These are phyloP conservation scores for Mycena venus DNA, from an alignment of 768 basidiomycete species.

Conservation along the genomic window DNA sequence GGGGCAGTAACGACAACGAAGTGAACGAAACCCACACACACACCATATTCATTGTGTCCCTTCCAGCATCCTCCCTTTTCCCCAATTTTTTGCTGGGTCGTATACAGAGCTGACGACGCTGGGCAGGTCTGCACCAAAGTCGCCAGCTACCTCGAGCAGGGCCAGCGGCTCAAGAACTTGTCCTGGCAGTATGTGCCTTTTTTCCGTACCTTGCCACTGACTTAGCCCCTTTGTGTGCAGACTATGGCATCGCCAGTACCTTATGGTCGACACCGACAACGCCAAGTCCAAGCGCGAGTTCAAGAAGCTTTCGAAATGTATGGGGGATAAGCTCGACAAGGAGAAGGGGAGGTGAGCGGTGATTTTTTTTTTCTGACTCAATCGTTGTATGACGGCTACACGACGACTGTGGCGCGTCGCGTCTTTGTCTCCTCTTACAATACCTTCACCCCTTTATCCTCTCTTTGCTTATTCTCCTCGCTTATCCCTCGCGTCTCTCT, in stretches of 20 bases:
- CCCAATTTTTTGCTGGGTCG: constrained; percentile 21
- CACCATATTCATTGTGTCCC: too few relatives aligned
- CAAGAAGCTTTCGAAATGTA: too few relatives aligned
- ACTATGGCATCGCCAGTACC: constrained; percentile 45
- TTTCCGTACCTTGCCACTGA: not conserved
- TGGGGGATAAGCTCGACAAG: constrained; percentile 38
- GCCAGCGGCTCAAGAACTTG: constrained; percentile 91
- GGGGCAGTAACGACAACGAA: too few relatives aligned
- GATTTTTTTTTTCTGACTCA: not conserved
- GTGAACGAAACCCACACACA: too few relatives aligned
- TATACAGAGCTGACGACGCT: not conserved
- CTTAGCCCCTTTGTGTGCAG: constrained; percentile 45
- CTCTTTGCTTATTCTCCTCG: not conserved
- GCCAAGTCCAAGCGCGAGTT: too few relatives aligned
- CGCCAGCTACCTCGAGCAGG: constrained; percentile 91
- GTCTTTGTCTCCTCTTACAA: not conserved
- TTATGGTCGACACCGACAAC: too few relatives aligned
- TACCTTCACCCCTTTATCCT: not conserved
- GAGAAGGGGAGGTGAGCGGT: constrained; percentile 28
- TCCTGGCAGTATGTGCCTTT: constrained; percentile 64
- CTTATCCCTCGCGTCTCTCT: not conserved
- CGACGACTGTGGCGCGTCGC: not conserved
- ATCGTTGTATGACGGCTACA: too few relatives aligned
- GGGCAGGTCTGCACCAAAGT: constrained; percentile 91
- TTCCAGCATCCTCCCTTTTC: too few relatives aligned